A percentile compares a stretch with the other conserved stretches of the same genome.
These are phyloP conservation scores for Hemileccinum rubropunctum DNA, from an alignment of 768 basidiomycete species.

Conservation along the genomic window DNA sequence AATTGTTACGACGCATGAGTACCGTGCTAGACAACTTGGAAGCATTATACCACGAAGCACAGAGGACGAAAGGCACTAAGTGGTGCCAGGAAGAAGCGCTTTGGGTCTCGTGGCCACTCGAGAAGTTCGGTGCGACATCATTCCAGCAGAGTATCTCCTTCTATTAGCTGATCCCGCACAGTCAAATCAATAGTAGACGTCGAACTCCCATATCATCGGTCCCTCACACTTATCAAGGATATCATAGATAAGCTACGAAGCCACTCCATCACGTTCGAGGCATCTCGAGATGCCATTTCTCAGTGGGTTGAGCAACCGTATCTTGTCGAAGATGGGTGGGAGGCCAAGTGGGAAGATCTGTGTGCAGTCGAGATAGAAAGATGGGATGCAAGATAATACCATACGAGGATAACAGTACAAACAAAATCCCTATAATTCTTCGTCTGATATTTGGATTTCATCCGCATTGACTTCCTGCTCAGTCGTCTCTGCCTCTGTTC, in stretches of 20 bases:
- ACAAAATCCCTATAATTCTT: slow-evolving; percentile 48
- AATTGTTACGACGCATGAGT: slow-evolving; percentile 67
- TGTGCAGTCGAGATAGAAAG: slow-evolving; percentile 74
- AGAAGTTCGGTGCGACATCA: slow-evolving; percentile 62
- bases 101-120: slow-evolving; percentile 81
- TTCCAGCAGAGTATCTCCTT: neutral
- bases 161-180: slow-evolving; percentile 24
- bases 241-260: slow-evolving; percentile 56
- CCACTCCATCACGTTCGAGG: slow-evolving; percentile 70
- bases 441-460: slow-evolving; percentile 88
- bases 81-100: slow-evolving; percentile 73
- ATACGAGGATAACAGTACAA: slow-evolving; percentile 16
- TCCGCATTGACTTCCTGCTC: slow-evolving; percentile 54
- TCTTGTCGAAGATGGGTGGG: slow-evolving; percentile 69
- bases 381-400: slow-evolving; percentile 46
- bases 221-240: slow-evolving; percentile 53
- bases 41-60: slow-evolving; percentile 60
- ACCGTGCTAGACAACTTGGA: slow-evolving; percentile 64
- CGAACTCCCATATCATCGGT: slow-evolving; percentile 64
- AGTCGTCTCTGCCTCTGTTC: slow-evolving; percentile 31
- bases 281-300: slow-evolving; percentile 57
- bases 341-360: slow-evolving; percentile 72
- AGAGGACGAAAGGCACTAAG: slow-evolving; percentile 65
- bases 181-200: slow-evolving; percentile 56
- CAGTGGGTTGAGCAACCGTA: slow-evolving; percentile 70